Conservation (phyloP, 2,329 filamentous ascomycete species). For the Beauveria asiatica region DNA sequence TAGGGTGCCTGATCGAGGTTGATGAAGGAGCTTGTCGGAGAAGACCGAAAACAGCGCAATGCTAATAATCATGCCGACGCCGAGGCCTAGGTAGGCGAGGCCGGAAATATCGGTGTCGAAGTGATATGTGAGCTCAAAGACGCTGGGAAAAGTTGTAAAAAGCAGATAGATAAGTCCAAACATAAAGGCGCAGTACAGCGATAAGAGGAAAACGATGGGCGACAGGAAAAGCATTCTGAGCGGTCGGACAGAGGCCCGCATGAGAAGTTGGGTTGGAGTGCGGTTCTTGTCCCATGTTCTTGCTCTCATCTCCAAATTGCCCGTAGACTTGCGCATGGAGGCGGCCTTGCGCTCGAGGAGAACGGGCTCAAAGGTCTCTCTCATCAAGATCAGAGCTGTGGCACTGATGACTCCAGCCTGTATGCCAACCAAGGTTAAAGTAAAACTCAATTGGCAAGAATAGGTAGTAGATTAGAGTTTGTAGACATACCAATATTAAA, state of each 20-base stretch:
- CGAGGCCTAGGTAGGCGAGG: conserved; percentile 43
- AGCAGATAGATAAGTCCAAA: conserved; percentile 29
- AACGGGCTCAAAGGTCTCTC: too few species aligned
- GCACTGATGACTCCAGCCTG: background rate
- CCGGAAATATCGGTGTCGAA: conserved; percentile 20
- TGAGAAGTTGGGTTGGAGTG: background rate
- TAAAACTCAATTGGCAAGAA: too few species aligned
- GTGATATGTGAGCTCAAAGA: conserved; percentile 27
- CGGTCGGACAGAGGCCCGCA: conserved; percentile 30
- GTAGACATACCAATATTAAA: conserved; percentile 27
- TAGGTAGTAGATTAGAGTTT: background rate
- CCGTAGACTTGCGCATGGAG: background rate
- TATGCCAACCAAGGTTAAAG: too few species aligned
- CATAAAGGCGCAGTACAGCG: conserved; percentile 26
- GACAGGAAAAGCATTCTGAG: conserved; percentile 42
- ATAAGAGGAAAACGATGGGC: conserved; percentile 41
- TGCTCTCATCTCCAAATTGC: background rate
- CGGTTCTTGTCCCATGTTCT: too few species aligned
- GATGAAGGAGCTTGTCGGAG: conserved; percentile 13
- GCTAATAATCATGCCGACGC: conserved; percentile 25
- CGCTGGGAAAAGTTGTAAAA: conserved; percentile 27
- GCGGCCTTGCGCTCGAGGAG: too few species aligned
- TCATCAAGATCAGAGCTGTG: too few species aligned
- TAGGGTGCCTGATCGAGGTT: background rate
- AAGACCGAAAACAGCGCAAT: conserved; percentile 14